Conservation (phyloP, 2,329 filamentous ascomycete genomes). For the Neofusicoccum sp. region DNA sequence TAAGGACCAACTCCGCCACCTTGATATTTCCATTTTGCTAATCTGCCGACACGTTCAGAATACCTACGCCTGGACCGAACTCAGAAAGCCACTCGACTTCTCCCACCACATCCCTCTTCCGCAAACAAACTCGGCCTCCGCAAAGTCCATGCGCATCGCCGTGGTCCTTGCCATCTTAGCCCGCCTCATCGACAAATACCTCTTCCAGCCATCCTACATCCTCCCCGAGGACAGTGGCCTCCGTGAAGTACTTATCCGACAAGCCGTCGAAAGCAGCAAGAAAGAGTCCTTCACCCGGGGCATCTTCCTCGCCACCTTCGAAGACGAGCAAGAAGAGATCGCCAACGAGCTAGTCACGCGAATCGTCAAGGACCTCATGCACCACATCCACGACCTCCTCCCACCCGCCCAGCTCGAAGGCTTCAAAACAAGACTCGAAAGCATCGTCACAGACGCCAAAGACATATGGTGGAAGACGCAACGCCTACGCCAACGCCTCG, state of each 20-base stretch:
- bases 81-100: slow-evolving; percentile 20
- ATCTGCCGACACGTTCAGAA: not conserved
- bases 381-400: slow-evolving; percentile 12
- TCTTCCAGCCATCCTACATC: slow-evolving; percentile 41
- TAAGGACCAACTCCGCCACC: not conserved
- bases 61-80: slow-evolving; percentile 5
- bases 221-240: slow-evolving; percentile 23
- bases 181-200: slow-evolving; percentile 30
- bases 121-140: slow-evolving; percentile 32
- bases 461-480: slow-evolving; percentile 16
- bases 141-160: slow-evolving; percentile 39
- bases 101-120: slow-evolving; percentile 32
- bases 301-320: slow-evolving; percentile 13
- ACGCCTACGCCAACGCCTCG: slow-evolving; percentile 12
- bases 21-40: not conserved
- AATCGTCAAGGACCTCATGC: slow-evolving; percentile 15
- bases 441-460: slow-evolving; percentile 7
- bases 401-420: not conserved
- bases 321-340: slow-evolving; percentile 8
- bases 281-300: slow-evolving; percentile 9
- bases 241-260: slow-evolving; percentile 15
- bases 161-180: slow-evolving; percentile 34
- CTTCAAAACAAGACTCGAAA: not conserved
- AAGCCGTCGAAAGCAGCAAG: slow-evolving; percentile 5
- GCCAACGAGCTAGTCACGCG: slow-evolving; percentile 8